phyloP scores from a whole-genome alignment of 2,329 filamentous ascomycete species.

The Aureobasidium sp. region DNA sequence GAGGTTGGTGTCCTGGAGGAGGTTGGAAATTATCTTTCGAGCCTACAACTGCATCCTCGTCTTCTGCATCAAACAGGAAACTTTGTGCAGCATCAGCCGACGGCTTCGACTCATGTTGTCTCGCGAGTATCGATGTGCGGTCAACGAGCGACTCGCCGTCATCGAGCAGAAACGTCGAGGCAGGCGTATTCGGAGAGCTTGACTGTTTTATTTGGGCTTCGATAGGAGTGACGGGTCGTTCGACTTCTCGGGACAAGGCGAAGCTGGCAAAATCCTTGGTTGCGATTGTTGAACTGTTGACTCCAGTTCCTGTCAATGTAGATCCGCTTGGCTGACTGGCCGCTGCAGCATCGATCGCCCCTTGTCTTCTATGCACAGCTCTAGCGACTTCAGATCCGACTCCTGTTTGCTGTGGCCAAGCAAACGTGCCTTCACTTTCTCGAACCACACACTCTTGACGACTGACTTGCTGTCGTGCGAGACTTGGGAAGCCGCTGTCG shows the following conservation, averaged over 20 bases:
- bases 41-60: constrained; percentile 28
- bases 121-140: constrained; percentile 33
- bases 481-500: neutral
- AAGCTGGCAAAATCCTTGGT: neutral
- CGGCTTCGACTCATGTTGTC: neutral
- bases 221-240: neutral
- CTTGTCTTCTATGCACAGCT: neutral
- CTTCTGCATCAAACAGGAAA: constrained; percentile 44
- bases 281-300: neutral
- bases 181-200: neutral
- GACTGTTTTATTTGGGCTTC: neutral
- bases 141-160: constrained; percentile 52
- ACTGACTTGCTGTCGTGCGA: neutral
- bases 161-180: constrained; percentile 45
- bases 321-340: neutral
- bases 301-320: neutral
- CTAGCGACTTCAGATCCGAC: neutral
- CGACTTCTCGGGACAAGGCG: neutral
- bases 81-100: constrained; percentile 33
- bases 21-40: constrained; percentile 21
- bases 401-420: neutral
- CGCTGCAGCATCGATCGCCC: neutral
- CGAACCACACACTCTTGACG: neutral
- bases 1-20: constrained; percentile 33
- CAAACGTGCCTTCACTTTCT: neutral